Evolutionary conservation across 2,329 filamentous ascomycete species (phyloP).

Genomic region (Apiospora sp.): DNA sequence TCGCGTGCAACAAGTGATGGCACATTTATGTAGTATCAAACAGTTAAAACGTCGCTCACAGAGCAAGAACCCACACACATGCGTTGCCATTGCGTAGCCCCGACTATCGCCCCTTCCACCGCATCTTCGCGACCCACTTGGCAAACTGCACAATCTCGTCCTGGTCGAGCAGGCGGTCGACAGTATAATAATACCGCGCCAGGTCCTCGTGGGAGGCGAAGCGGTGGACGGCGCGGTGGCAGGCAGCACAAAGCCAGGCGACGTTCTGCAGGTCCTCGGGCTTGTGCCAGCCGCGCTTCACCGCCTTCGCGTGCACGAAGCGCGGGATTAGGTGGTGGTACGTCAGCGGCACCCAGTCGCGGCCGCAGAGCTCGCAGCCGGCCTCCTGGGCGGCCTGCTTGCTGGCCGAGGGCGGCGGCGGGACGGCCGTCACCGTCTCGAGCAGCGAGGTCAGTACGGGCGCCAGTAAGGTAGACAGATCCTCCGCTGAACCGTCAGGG

Average conservation of each 20-base stretch:
- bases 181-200: constrained; percentile 74
- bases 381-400: constrained; percentile 50
- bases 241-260: constrained; percentile 86
- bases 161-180: constrained; percentile 73
- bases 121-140: constrained; percentile 74
- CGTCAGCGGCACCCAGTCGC: constrained; percentile 77
- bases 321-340: constrained; percentile 90
- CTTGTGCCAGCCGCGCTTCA: constrained; percentile 82
- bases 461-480: constrained; percentile 64
- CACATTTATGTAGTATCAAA: neutral
- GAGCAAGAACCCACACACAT: no score
- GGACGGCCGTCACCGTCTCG: constrained; percentile 61
- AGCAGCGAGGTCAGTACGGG: constrained; percentile 72
- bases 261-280: constrained; percentile 80
- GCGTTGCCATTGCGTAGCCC: no score
- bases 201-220: constrained; percentile 80
- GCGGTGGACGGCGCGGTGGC: constrained; percentile 82
- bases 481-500: constrained; percentile 46
- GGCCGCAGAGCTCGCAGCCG: constrained; percentile 78
- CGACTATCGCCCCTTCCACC: constrained; percentile 68
- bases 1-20: neutral
- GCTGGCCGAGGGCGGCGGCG: constrained; percentile 69
- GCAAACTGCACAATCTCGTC: constrained; percentile 78
- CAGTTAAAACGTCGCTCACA: no score
- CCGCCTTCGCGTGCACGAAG: constrained; percentile 75